Evolutionary conservation across 805 yeast species (phyloP).

Genomic region (Pichia ethanolica): DNA sequence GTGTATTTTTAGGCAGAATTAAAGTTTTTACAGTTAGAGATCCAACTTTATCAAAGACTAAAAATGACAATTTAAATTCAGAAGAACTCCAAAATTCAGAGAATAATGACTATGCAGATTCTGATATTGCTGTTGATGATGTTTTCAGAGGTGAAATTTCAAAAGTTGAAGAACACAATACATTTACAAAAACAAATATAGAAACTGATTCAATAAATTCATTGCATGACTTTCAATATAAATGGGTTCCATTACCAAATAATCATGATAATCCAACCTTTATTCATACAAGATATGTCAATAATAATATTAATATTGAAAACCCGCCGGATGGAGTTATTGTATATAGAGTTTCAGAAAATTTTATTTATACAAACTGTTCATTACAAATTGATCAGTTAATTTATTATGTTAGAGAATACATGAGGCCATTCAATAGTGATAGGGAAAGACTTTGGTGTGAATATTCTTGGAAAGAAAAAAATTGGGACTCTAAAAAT

Average conservation of each 20-base stretch:
- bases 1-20: constrained; percentile 73
- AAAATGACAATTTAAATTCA: background rate
- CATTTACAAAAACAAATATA: no score
- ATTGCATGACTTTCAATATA: constrained; percentile 14
- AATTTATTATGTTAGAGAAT: constrained; percentile 54
- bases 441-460: constrained; percentile 72
- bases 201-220: background rate
- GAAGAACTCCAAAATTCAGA: background rate
- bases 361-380: constrained; percentile 76
- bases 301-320: constrained; percentile 47
- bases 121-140: background rate
- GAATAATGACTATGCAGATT: background rate
- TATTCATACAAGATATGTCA: constrained; percentile 34
- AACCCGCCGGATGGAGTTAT: constrained; percentile 91
- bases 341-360: constrained; percentile 76
- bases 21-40: constrained; percentile 43
- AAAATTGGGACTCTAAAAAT: background rate
- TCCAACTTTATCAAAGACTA: constrained; percentile 35
- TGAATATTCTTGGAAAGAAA: constrained; percentile 30
- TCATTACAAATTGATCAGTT: constrained; percentile 65
- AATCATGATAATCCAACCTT: constrained; percentile 14
- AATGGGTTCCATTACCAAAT: constrained; percentile 61
- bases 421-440: constrained; percentile 51
- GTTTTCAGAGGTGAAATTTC: no score
- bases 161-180: no score